phyloP scores from a whole-genome alignment of 2,329 filamentous ascomycete species.

The Apiospora arundinis region DNA sequence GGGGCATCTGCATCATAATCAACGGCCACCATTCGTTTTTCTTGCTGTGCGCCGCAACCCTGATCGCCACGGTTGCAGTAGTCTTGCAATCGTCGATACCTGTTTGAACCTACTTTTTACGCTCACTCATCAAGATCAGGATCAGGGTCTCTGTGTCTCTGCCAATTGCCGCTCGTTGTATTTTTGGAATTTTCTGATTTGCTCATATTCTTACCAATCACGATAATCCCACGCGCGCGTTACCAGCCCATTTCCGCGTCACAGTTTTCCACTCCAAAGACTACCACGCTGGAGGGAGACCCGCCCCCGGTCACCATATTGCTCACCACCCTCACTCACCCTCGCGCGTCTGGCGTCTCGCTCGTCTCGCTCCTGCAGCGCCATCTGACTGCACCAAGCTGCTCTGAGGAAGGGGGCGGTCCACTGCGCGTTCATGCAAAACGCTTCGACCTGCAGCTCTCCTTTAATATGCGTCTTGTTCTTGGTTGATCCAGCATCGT shows the following conservation, averaged over 20 bases:
- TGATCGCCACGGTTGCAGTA: slow-evolving; percentile 21
- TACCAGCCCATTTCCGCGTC: slow-evolving; percentile 9
- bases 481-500: slow-evolving; percentile 2
- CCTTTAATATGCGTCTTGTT: slow-evolving; percentile 12
- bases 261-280: neutral
- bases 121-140: neutral
- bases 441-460: slow-evolving; percentile 18
- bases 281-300: neutral
- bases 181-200: slow-evolving; percentile 4
- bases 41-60: slow-evolving; percentile 16
- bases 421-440: slow-evolving; percentile 22
- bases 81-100: slow-evolving; percentile 7
- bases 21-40: slow-evolving; percentile 17
- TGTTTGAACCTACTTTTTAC: slow-evolving; percentile 11
- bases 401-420: slow-evolving; percentile 12
- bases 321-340: slow-evolving; percentile 9
- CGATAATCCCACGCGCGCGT: neutral
- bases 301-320: neutral
- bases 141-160: neutral
- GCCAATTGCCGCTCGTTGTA: slow-evolving; percentile 1
- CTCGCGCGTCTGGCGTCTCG: slow-evolving; percentile 11
- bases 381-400: slow-evolving; percentile 3
- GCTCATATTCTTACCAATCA: neutral
- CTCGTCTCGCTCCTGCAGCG: slow-evolving; percentile 7
- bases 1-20: slow-evolving; percentile 18